A percentile compares a stretch with the other conserved stretches of the same genome.
These are phyloP conservation scores for Fraxinus xanthoxyloides DNA, from an alignment of 305 asterid species.

Conservation along the genomic window DNA sequence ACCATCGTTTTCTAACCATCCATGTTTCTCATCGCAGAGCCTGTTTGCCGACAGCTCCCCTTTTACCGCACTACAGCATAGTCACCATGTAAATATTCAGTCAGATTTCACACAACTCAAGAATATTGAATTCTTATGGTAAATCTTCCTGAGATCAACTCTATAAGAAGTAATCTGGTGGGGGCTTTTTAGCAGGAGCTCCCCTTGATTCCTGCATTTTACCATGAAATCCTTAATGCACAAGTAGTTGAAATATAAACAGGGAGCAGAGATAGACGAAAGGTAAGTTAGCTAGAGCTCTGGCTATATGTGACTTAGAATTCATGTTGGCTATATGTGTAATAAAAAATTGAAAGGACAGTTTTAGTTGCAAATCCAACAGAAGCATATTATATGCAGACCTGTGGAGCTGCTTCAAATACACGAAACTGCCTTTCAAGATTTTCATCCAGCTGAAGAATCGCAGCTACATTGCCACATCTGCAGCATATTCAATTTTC, in stretches of 20 bases:
- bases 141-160: not conserved
- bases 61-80: not conserved
- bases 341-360: not conserved
- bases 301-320: not conserved
- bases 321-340: not conserved
- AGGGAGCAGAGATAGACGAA: not conserved
- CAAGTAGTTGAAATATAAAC: not conserved
- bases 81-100: conserved; percentile 10
- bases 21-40: not conserved
- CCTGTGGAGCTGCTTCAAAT: conserved; percentile 97
- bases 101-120: not conserved
- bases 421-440: conserved; percentile 78
- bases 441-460: conserved; percentile 84
- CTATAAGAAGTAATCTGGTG: conserved; percentile 92
- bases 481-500: conserved; percentile 38
- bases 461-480: conserved; percentile 97
- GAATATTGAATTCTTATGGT: not conserved
- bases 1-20: not conserved
- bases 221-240: conserved; percentile 13
- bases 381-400: conserved; percentile 24
- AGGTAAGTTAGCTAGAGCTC: not conserved
- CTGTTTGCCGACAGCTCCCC: not conserved
- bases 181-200: conserved; percentile 70
- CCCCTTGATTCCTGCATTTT: conserved; percentile 87
- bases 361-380: not conserved